Percentiles rank a stretch among this genome's conserved stretches.
These are phyloP conservation scores for Aspergillus chevalieri DNA, from an alignment of 2,329 filamentous ascomycete species.

Conservation along the genomic window DNA sequence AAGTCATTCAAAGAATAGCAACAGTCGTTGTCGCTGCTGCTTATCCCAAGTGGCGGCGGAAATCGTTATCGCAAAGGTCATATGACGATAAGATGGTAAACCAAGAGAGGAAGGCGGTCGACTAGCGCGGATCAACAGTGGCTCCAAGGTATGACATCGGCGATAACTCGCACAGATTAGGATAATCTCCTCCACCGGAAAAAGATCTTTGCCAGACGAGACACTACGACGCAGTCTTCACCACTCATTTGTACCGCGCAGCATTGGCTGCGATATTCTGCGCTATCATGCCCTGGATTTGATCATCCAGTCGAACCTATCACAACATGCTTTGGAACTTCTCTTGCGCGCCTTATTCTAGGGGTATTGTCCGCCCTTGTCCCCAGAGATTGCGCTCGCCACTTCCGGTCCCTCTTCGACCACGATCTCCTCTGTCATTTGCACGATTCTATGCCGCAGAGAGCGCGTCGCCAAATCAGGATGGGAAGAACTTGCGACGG, in stretches of 20 bases:
- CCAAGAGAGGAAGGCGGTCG: not conserved
- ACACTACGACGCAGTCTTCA: not conserved
- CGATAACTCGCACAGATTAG: not conserved
- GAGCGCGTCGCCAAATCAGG: slow-evolving; percentile 6
- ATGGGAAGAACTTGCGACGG: slow-evolving; percentile 2
- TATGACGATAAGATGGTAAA: not conserved
- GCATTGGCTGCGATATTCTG: slow-evolving; percentile 12
- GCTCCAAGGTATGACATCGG: not conserved
- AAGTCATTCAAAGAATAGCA: too few relatives aligned
- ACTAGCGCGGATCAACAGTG: not conserved
- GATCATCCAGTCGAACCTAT: not conserved
- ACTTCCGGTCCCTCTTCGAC: slow-evolving; percentile 6
- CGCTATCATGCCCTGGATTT: slow-evolving; percentile 18
- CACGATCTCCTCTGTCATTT: slow-evolving; percentile 9
- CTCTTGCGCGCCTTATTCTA: slow-evolving; percentile 24
- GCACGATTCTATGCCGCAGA: slow-evolving; percentile 10
- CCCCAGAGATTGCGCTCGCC: slow-evolving; percentile 19
- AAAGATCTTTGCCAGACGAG: too few relatives aligned
- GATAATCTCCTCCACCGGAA: not conserved
- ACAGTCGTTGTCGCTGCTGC: too few relatives aligned
- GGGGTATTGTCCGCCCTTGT: slow-evolving; percentile 23
- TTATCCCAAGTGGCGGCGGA: not conserved
- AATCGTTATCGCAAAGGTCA: not conserved
- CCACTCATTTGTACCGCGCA: slow-evolving; percentile 3
- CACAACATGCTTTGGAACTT: slow-evolving; percentile 23